Base-by-base conservation (phyloP, 1,139 yeast genomes). In the Candida anutae region DNA sequence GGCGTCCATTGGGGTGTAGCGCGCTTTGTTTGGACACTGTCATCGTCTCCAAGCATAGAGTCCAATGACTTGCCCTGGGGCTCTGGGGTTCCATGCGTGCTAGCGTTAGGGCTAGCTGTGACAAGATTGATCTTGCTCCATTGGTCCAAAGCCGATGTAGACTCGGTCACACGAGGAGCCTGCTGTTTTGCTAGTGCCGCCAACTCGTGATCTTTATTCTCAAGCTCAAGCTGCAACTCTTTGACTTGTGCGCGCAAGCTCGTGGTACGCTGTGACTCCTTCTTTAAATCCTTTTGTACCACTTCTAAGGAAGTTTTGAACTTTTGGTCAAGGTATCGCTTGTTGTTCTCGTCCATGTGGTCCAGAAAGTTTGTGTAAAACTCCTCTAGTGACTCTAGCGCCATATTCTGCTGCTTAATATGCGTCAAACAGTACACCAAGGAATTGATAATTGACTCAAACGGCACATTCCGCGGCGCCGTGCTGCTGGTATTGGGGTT, bases 401-500 rank as follows among this genome's bases (percentile, higher is more conserved):
- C 48, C 18, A 49, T 40, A 30, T 54, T 53, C 36, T 65, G 71
- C 31, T 59, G 65, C 36, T 58, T 60, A 16, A 61, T 48, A 31
- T 47, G 50, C 20, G 58, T 44, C 20, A 62, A 39, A 33, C 48
- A 52, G 24, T 46, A 43, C 5, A 55, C 43, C 21, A 65, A 44
- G 6, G 44, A 31, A 30, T 47, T 53, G 11, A 62, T 50, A 5
- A 63, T 48, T 21, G 45, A 41, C 30, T 63, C 80, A 29, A 80
- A 54, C 24, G 66, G 67, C 4, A 72, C 60, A 20, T 6, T n/a
- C 12, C 13, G 6, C 12, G 12, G 12, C 6, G 24, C 16, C 23
- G 78, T 62, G 23, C 73, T 68, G 3, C 75, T 66, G 15, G 77
- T 67, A 18, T 77, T 74, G 15, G 79, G 71, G 45, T 75, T 77